Percentiles rank a stretch among this genome's conserved stretches.
phyloP scores from a whole-genome alignment of 2,329 filamentous ascomycete genomes.

The Pseudocercospora cruenta region DNA sequence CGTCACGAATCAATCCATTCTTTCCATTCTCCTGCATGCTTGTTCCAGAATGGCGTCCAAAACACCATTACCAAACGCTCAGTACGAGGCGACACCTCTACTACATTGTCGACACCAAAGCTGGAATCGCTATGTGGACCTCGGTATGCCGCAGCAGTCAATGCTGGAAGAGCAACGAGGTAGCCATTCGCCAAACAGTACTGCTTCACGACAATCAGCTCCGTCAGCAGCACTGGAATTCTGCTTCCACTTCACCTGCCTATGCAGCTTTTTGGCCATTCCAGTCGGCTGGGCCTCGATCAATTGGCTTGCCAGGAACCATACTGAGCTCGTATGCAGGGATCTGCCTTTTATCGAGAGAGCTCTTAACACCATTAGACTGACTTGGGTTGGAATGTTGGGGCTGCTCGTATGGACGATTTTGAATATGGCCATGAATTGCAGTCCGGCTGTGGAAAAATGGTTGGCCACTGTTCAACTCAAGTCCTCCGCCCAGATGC shows the following conservation, averaged over 20 bases:
- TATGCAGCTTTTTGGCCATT: neutral
- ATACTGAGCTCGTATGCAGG: constrained; percentile 5
- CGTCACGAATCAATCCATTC: neutral
- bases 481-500: neutral
- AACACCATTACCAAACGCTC: neutral
- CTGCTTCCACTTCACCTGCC: constrained; percentile 4
- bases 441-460: neutral
- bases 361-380: neutral
- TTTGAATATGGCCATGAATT: constrained; percentile 5
- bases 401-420: constrained; percentile 1
- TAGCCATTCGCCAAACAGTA: neutral
- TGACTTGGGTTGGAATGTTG: neutral
- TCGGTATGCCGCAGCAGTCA: neutral
- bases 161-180: neutral
- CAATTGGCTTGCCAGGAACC: neutral
- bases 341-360: neutral
- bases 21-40: neutral
- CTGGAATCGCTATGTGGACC: neutral
- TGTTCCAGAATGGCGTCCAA: neutral
- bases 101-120: neutral
- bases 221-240: neutral
- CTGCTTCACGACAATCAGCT: neutral
- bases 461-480: constrained; percentile 4
- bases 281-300: neutral
- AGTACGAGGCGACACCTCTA: neutral